phyloP scores from a whole-genome alignment of 768 basidiomycete genomes.

The Amanita jacksonii region DNA sequence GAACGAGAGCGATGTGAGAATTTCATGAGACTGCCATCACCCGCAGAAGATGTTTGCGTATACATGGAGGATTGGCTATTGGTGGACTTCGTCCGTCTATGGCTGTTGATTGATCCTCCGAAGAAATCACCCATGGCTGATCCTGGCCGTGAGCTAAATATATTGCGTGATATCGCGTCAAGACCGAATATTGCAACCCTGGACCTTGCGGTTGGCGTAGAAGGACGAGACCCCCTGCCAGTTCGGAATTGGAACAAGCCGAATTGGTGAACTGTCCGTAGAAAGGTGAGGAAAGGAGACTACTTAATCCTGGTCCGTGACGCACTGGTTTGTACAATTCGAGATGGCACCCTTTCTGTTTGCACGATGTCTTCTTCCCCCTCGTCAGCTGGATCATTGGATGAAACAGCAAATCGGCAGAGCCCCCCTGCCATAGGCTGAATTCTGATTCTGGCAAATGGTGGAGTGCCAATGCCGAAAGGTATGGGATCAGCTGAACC shows the following conservation, averaged over 20 bases:
- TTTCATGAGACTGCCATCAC: slow-evolving; percentile 57
- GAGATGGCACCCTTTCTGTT: slow-evolving; percentile 59
- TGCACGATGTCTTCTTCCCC: slow-evolving; percentile 79
- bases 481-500: slow-evolving; percentile 72
- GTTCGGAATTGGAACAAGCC: slow-evolving; percentile 86
- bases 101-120: slow-evolving; percentile 58
- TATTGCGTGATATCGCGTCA: slow-evolving; percentile 82
- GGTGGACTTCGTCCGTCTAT: slow-evolving; percentile 60
- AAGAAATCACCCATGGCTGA: slow-evolving; percentile 69
- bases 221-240: slow-evolving; percentile 61
- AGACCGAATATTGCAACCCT: slow-evolving; percentile 84
- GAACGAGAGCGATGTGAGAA: slow-evolving; percentile 68
- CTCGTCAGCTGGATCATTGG: slow-evolving; percentile 65
- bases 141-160: slow-evolving; percentile 67
- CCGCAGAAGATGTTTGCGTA: slow-evolving; percentile 60
- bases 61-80: slow-evolving; percentile 65
- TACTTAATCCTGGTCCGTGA: slow-evolving; percentile 9
- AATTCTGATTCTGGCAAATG: slow-evolving; percentile 71
- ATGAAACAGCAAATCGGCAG: slow-evolving; percentile 68
- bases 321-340: slow-evolving; percentile 78
- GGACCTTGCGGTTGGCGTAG: slow-evolving; percentile 75
- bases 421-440: slow-evolving; percentile 81
- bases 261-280: slow-evolving; percentile 64
- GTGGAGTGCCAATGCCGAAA: slow-evolving; percentile 58
- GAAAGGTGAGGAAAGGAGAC: slow-evolving; percentile 3